Conservation (phyloP, 495 filamentous ascomycete species). For the Articulospora tetracladia region DNA sequence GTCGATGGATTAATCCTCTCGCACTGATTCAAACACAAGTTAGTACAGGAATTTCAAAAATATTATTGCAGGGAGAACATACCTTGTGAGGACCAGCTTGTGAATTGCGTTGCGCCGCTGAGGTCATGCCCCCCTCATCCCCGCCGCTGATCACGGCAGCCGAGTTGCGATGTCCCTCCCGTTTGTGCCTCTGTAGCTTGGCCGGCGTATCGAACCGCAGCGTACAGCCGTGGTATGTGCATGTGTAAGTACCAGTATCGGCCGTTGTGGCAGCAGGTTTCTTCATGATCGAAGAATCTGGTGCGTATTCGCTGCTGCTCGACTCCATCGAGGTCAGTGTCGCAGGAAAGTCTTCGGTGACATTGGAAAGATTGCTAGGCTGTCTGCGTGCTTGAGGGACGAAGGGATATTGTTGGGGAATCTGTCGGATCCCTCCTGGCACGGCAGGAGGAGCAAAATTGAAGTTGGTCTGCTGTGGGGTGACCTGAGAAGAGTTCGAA, state of each 20-base stretch:
- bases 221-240: constrained; percentile 88
- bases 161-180: constrained; percentile 80
- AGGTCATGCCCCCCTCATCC: constrained; percentile 42
- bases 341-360: constrained; percentile 54
- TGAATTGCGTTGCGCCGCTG: constrained; percentile 58
- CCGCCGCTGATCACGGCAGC: constrained; percentile 23
- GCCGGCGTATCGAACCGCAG: constrained; percentile 82
- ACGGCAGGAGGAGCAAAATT: constrained; percentile 39
- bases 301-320: constrained; percentile 48
- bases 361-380: constrained; percentile 21
- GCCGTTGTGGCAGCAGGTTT: constrained; percentile 63
- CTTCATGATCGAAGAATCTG: constrained; percentile 27
- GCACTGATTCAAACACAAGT: constrained; percentile 48
- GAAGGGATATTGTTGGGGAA: constrained; percentile 59
- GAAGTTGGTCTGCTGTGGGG: constrained; percentile 26
- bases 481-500: constrained; percentile 29
- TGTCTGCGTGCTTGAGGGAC: constrained; percentile 29
- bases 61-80: neutral
- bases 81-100: constrained; percentile 81
- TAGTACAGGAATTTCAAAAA: constrained; percentile 1
- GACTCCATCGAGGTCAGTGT: constrained; percentile 63
- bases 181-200: constrained; percentile 92
- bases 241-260: constrained; percentile 87
- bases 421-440: constrained; percentile 30
- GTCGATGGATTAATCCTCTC: constrained; percentile 93